Conservation (phyloP, 306 rosid genomes). For the Cercis canadensis region DNA sequence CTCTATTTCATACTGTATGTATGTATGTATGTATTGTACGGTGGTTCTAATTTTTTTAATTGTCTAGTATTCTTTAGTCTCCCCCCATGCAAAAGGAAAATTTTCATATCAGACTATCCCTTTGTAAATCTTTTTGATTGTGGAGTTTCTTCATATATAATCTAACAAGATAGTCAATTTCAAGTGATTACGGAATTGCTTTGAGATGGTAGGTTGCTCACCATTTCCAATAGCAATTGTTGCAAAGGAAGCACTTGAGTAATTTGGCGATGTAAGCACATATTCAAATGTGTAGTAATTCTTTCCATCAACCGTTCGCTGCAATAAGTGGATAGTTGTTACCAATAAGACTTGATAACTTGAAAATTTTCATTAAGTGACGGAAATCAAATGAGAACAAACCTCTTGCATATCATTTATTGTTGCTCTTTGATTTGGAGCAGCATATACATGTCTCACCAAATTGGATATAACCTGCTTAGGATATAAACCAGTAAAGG, state of each 20-base stretch:
- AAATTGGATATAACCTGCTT: constrained; percentile 61
- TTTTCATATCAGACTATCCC: too few relatives aligned
- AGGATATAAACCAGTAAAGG: constrained; percentile 27
- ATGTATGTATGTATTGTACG: too few relatives aligned
- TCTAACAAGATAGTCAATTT: too few relatives aligned
- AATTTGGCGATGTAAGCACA: constrained; percentile 72
- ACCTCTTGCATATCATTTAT: constrained; percentile 88
- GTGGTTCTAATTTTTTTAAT: too few relatives aligned
- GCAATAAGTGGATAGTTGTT: constrained; percentile 43
- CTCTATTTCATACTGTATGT: too few relatives aligned
- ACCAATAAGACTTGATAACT: constrained; percentile 18
- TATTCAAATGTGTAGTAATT: constrained; percentile 86
- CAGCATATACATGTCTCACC: constrained; percentile 79
- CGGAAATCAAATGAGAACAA: constrained; percentile 27
- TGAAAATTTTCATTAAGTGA: not conserved
- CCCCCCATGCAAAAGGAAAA: too few relatives aligned
- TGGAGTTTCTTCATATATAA: too few relatives aligned
- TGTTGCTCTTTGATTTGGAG: constrained; percentile 80
- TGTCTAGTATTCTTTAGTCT: too few relatives aligned
- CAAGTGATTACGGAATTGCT: too few relatives aligned
- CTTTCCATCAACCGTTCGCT: constrained; percentile 77
- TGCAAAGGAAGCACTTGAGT: constrained; percentile 68
- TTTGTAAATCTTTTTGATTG: too few relatives aligned
- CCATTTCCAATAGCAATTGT: constrained; percentile 94
- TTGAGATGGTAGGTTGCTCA: constrained; percentile 36